Evolutionary conservation across 2,329 filamentous ascomycete species (phyloP), one percentile per base, ranked within the genome.

Genomic region (Pseudocercospora fuligena): DNA sequence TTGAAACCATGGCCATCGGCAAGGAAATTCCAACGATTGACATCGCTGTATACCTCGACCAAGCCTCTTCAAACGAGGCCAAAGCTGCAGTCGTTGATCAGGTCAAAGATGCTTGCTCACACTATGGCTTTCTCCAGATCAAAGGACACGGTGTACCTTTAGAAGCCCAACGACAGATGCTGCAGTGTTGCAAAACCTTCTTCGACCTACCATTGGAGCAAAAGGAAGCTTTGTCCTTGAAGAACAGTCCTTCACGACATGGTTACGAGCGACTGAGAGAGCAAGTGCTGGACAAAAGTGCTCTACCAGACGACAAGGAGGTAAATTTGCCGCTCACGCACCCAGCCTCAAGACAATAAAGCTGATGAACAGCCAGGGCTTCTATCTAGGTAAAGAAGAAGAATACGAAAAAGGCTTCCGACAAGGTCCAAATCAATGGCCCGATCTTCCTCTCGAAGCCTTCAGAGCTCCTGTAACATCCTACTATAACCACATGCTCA

Each of bases 41-140:
- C 68, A 78, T 83, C 36, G 78, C 79, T 1, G 66, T 79, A 4
- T 82, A 79, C 66, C 69, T 81, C 12, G 59, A 72, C 27, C 51
- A 64, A 19, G 43, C 65, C 4, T 62, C 76, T 72, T 53, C 70
- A 19, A 21, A 21, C n/a, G 73, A 56, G 78, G 74, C 11, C 73
- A 78, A 81, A 67, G 78, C 78, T 2, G 74, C 80, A 66, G 78
- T 80, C 5, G 76, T 84, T 19, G 78, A 82, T 71, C 5, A 78
- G 77, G 67, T 82, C 75, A 77, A 74, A 76, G 57, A 71, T 74
- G 80, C 80, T 3, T 82, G 80, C 70, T 69, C 69, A 16, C 70
- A 76, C 53, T 79, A 79, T 61, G 80, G 80, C 63, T 82, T 82
- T 73, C 81, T 82, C 72, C 81, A 82, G 67, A 77, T 82, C 2